phyloP scores from a whole-genome alignment of 805 yeast genomes.

The Kuraishia piskuri region DNA sequence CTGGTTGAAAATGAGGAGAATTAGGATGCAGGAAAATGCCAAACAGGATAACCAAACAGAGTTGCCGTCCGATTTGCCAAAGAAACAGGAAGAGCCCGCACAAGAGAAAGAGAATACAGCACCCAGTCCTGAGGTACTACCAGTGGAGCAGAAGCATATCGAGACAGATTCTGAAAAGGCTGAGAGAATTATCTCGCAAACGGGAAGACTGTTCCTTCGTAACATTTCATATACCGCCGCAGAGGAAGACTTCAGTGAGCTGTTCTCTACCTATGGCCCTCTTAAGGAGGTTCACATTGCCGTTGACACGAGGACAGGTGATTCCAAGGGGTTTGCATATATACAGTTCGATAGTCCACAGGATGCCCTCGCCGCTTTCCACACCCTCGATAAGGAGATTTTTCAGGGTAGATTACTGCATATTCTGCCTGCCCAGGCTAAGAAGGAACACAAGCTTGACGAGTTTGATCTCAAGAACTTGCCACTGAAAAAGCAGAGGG shows the following conservation, averaged over 20 bases:
- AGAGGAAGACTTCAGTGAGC: slow-evolving; percentile 64
- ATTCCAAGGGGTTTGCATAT: slow-evolving; percentile 90
- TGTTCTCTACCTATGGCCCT: slow-evolving; percentile 62
- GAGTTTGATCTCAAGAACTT: slow-evolving; percentile 87
- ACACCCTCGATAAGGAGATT: slow-evolving; percentile 72
- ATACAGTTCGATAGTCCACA: slow-evolving; percentile 58
- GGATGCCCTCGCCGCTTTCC: slow-evolving; percentile 72
- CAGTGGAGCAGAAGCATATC: neutral
- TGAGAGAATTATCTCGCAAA: slow-evolving; percentile 43
- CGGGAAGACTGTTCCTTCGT: slow-evolving; percentile 83
- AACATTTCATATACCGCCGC: slow-evolving; percentile 74
- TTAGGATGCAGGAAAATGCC: slow-evolving; percentile 52
- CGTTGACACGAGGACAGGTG: slow-evolving; percentile 79
- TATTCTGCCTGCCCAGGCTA: slow-evolving; percentile 76
- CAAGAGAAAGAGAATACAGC: slow-evolving; percentile 6
- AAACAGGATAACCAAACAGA: slow-evolving; percentile 6
- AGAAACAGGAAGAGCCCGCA: slow-evolving; percentile 3
- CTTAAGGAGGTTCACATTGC: slow-evolving; percentile 90
- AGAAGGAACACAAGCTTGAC: slow-evolving; percentile 75
- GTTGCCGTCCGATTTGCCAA: neutral
- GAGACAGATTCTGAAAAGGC: slow-evolving; percentile 37
- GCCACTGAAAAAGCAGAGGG: slow-evolving; percentile 88
- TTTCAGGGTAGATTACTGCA: slow-evolving; percentile 93
- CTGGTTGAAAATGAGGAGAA: slow-evolving; percentile 75
- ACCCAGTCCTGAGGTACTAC: slow-evolving; percentile 11